A percentile compares a stretch with the other conserved stretches of the same genome.
Conservation (phyloP, 164 flowering plant genomes). For the Pachysandra terminalis region DNA sequence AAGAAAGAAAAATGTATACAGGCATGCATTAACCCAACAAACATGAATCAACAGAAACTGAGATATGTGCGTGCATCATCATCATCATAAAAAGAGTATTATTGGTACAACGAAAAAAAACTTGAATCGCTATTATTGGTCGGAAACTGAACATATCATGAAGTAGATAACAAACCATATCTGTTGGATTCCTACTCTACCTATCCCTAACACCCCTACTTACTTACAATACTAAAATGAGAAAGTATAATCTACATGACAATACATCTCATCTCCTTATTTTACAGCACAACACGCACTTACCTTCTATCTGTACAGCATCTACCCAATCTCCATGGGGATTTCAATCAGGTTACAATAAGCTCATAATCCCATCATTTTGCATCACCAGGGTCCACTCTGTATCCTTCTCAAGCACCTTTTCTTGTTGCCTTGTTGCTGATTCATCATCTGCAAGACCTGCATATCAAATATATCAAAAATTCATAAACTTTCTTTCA, state of each 20-base stretch:
- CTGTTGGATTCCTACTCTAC: neutral
- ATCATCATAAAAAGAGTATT: no score
- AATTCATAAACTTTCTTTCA: neutral
- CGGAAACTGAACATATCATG: neutral
- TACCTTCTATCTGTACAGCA: neutral
- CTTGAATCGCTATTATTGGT: neutral
- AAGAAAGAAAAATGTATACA: neutral
- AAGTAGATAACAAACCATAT: neutral
- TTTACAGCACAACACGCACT: neutral
- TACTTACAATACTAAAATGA: no score
- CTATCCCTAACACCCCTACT: neutral
- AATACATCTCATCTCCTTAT: neutral
- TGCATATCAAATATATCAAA: slow-evolving; percentile 13
- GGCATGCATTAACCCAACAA: neutral
- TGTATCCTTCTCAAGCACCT: neutral
- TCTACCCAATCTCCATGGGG: neutral
- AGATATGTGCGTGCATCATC: no score
- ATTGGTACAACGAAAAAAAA: no score
- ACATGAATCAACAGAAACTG: no score
- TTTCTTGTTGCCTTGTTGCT: slow-evolving; percentile 22
- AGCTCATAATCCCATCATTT: neutral
- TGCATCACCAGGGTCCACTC: neutral
- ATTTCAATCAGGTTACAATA: neutral
- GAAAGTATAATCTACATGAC: neutral
- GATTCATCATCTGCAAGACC: slow-evolving; percentile 45